phyloP scores from a whole-genome alignment of 768 basidiomycete species.

The Panaeolus cyanescens region DNA sequence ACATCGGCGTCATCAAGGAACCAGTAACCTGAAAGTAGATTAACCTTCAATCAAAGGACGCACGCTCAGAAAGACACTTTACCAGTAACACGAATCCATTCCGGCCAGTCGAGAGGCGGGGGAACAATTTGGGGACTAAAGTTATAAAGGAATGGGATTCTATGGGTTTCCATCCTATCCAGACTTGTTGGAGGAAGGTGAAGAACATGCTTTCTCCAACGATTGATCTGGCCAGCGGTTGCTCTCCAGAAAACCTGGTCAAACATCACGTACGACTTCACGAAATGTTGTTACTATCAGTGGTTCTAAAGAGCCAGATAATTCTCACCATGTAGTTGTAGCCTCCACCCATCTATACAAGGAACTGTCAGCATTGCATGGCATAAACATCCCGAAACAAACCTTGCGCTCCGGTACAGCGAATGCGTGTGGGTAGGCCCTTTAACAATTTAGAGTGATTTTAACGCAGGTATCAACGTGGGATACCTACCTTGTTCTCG shows the following conservation, averaged over 20 bases:
- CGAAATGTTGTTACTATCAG: not conserved
- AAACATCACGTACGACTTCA: conserved; percentile 91
- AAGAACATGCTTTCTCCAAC: conserved; percentile 83
- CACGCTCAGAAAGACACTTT: conserved; percentile 10
- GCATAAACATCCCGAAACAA: conserved; percentile 4
- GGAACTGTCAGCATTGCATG: conserved; percentile 9
- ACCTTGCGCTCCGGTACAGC: conserved; percentile 96
- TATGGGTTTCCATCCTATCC: conserved; percentile 97
- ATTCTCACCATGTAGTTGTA: conserved; percentile 93
- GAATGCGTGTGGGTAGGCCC: conserved; percentile 97
- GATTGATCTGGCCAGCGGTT: conserved; percentile 91
- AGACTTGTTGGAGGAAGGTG: conserved; percentile 80
- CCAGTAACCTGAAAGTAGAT: conserved; percentile 95
- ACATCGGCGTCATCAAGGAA: conserved; percentile 94
- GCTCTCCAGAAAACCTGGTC: conserved; percentile 98
- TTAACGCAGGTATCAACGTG: not conserved
- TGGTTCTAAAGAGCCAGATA: not conserved
- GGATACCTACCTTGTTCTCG: conserved; percentile 72
- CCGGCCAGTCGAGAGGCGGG: conserved; percentile 96
- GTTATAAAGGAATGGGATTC: conserved; percentile 97
- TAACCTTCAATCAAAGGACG: no score
- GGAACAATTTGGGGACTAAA: conserved; percentile 92
- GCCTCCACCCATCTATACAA: conserved; percentile 84
- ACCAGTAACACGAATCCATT: conserved; percentile 97
- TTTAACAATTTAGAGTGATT: conserved; percentile 24